Evolutionary conservation across 1,139 yeast species (phyloP), one percentile per base, ranked within the genome.

Genomic region (Debaryomyces nepalensis): DNA sequence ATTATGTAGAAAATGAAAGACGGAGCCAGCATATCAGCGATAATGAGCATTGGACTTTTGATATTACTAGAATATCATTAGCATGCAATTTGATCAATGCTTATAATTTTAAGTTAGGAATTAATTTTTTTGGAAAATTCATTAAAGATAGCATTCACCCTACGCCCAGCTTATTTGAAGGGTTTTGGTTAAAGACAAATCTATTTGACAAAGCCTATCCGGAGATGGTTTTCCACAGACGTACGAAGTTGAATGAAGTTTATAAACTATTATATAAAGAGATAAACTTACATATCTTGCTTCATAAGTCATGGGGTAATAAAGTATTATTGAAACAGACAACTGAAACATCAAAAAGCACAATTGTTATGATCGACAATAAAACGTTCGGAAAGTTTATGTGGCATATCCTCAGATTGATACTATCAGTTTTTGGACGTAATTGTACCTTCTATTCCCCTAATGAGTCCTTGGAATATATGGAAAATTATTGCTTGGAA

Each of bases 121-220:
- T 44, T 9, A 32, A 30, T 27, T 40, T 20, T 18, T 35, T 55
- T 11, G 22, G 38, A 7, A 37, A 44, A 10, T 20, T 53, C 14
- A 32, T 36, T 11, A 21, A 29, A 18, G 21, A 16, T 16, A 5
- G 5, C n/a, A 19, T 6, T 7, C 6, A 5, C 3, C n/a, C 31
- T 9, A 10, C 37, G 9, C 31, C 31, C 26, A 18, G 29, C 15
- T 11, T 6, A 10, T 50, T 50, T 27, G 72, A 67, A 40, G 30
- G 43, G 19, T 52, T 65, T 33, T 64, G 66, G 63, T 59, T 63
- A 39, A 51, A 53, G 26, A 34, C 62, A 11, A 51, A 61, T 42
- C 45, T 53, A 6, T 54, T 65, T 33, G 69, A 64, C 40, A 52
- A 50, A n/a, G 42, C 48, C 4, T 57, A 54, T 38, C 57, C 57